Conservation (phyloP, 1,139 yeast genomes). For the Debaryomyces fabryi region DNA sequence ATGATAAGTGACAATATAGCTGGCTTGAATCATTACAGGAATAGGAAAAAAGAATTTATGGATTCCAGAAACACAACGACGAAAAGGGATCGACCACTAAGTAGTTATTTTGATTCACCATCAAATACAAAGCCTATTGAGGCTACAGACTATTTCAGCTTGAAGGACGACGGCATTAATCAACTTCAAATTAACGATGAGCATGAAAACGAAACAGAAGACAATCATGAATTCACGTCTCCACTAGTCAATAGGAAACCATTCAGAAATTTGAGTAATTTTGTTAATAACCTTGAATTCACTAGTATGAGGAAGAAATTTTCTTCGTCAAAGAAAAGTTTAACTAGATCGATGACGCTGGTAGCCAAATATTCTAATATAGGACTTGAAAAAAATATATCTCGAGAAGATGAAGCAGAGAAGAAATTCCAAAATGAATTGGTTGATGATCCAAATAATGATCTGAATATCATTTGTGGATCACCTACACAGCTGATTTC, state of each 20-base stretch:
- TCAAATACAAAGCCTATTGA: constrained; percentile 17
- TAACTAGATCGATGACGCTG: constrained; percentile 24
- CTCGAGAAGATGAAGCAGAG: background rate
- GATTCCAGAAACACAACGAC: constrained; percentile 4
- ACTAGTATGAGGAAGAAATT: constrained; percentile 26
- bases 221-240: constrained; percentile 18
- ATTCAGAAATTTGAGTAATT: constrained; percentile 30
- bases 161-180: constrained; percentile 1
- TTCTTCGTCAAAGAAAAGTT: constrained; percentile 20
- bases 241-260: constrained; percentile 28
- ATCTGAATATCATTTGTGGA: constrained; percentile 6
- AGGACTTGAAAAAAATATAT: background rate
- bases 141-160: constrained; percentile 6
- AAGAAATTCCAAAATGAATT: constrained; percentile 8
- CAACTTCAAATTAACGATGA: constrained; percentile 3
- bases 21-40: background rate
- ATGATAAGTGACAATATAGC: constrained; percentile 1
- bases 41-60: background rate
- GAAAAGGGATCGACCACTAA: constrained; percentile 31
- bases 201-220: constrained; percentile 7
- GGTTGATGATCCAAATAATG: constrained; percentile 11
- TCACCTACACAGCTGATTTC: constrained; percentile 12
- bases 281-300: constrained; percentile 28
- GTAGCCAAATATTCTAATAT: constrained; percentile 20
- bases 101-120: constrained; percentile 41